Evolutionary conservation across 2,329 filamentous ascomycete species (phyloP).

Genomic region (Colletotrichum theobromicola): DNA sequence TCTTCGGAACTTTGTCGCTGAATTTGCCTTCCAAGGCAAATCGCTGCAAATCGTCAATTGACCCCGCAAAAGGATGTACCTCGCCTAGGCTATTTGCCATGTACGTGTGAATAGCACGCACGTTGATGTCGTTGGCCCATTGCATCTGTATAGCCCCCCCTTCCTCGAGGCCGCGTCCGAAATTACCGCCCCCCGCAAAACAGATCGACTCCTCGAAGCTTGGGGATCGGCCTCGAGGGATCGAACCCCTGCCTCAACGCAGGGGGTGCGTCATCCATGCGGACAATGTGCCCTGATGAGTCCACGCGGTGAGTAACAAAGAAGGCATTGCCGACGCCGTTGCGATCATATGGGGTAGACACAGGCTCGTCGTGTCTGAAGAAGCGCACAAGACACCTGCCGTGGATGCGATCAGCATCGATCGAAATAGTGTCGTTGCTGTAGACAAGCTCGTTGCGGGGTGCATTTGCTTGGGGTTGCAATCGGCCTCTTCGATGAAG

Average conservation of each 20-base stretch:
- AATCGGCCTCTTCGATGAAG: constrained; percentile 55
- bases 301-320: constrained; percentile 55
- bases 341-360: constrained; percentile 66
- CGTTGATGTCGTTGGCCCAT: constrained; percentile 72
- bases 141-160: constrained; percentile 68
- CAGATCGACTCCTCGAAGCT: constrained; percentile 69
- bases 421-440: constrained; percentile 50
- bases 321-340: constrained; percentile 71
- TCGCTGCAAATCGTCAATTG: constrained; percentile 71
- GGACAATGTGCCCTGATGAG: constrained; percentile 16
- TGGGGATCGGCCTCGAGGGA: constrained; percentile 36
- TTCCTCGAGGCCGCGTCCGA: constrained; percentile 79
- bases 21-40: constrained; percentile 58
- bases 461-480: constrained; percentile 35
- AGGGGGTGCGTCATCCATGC: neutral
- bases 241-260: constrained; percentile 61
- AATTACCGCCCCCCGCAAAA: constrained; percentile 80
- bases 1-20: constrained; percentile 52
- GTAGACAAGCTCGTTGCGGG: constrained; percentile 65
- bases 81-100: constrained; percentile 63
- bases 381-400: constrained; percentile 65
- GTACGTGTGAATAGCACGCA: constrained; percentile 72
- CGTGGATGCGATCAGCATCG: constrained; percentile 45
- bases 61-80: constrained; percentile 68
- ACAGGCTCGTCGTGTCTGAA: constrained; percentile 53